These are phyloP conservation scores for Liquidambar formosana DNA, from an alignment of 164 flowering plant genomes.

Conservation along the genomic window DNA sequence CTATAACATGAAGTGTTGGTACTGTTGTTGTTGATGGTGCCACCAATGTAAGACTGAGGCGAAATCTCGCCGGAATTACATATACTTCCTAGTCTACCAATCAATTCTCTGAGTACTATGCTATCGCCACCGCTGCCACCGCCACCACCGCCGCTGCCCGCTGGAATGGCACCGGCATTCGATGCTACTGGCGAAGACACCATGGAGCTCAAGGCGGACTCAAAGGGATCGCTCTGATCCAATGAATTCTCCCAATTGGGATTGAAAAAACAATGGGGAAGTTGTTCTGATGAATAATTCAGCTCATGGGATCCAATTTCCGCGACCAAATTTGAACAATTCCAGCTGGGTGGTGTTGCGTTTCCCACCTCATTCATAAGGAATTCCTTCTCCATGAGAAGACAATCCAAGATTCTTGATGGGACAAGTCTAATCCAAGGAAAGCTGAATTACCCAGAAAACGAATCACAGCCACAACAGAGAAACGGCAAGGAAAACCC, in stretches of 20 bases:
- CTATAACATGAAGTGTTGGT: slow-evolving; percentile 49
- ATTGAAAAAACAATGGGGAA: slow-evolving; percentile 24
- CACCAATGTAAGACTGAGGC: slow-evolving; percentile 29
- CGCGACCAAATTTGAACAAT: slow-evolving; percentile 12
- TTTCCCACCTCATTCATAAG: slow-evolving; percentile 9
- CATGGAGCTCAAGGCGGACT: slow-evolving; percentile 48
- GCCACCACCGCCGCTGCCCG: too few relatives aligned
- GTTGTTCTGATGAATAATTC: slow-evolving; percentile 20
- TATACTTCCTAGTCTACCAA: slow-evolving; percentile 43
- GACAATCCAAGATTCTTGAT: not conserved
- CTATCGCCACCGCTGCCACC: slow-evolving; percentile 16
- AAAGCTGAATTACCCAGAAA: slow-evolving; percentile 1
- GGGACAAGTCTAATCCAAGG: not conserved
- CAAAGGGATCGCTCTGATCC: slow-evolving; percentile 45
- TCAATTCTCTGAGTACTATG: slow-evolving; percentile 36
- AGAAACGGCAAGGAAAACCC: not conserved
- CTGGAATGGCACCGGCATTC: slow-evolving; percentile 8
- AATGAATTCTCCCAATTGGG: slow-evolving; percentile 39
- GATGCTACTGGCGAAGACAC: slow-evolving; percentile 47
- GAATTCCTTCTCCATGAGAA: slow-evolving; percentile 37
- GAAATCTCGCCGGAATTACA: slow-evolving; percentile 36
- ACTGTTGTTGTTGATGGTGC: slow-evolving; percentile 26
- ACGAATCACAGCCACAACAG: slow-evolving; percentile 14
- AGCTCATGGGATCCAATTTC: slow-evolving; percentile 25
- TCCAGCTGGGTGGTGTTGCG: slow-evolving; percentile 15